Evolutionary conservation across 495 filamentous ascomycete genomes (phyloP), one percentile per base, ranked within the genome.

Genomic region (Poronia punctata): DNA sequence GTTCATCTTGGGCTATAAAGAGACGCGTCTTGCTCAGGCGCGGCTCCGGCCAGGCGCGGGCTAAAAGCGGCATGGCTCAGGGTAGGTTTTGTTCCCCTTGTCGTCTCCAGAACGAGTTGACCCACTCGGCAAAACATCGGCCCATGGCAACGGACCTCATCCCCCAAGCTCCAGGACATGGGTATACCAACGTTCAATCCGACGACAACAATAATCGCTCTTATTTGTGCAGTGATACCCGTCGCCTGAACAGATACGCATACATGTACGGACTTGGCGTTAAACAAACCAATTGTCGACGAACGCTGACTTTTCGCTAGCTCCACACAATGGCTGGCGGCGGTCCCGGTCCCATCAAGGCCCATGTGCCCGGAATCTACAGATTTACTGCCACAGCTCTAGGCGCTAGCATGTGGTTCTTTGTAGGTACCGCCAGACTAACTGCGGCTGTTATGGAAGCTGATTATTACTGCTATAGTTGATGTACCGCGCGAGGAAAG

Each of bases 381-480:
- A 75, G 86, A 55, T 83, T 85, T 59, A 71, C 80, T 28, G 92
- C 85, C 29, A 96, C 86, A 19, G 83, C 79, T 38, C 67, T 99
- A 35, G 86, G 88, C 45, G 92, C 92, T 15, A 84, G 82, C 68
- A 99, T 97, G 93, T 99, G 92, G 92, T 97, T 97, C 69, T 97
- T 88, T 64, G 92, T 98, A 76, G 54, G 84, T 55, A 31, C 16
- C 36, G 33, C 5, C 16, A 12, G 1, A 17, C 17, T 14, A n/a
- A 17, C 6, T 0, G 7, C 1, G 5, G 16, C 17, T 15, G 10
- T 16, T 16, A 33, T 8, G 6, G 12, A 28, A 25, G 36, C 36
- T 46, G 29, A 39, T 30, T 10, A 8, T 23, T 27, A 7, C 4
- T 2, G 5, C 4, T 22, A 27, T 50, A 95, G 88, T 67, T 94